Base-by-base conservation (phyloP, 106 monocot genomes). In the Platanthera zijinensis region DNA sequence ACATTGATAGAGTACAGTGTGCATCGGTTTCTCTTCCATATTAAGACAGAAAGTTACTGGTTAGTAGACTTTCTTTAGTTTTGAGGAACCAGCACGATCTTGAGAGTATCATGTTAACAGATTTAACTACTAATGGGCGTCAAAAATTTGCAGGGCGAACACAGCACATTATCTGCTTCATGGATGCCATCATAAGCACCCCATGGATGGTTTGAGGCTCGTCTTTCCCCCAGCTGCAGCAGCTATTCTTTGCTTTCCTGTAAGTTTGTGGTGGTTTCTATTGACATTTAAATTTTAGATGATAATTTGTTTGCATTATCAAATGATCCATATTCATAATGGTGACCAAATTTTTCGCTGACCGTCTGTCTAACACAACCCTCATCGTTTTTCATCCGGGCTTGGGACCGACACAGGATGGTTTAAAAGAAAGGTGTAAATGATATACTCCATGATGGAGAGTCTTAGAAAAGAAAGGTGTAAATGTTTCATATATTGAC, bases 111-210 rank as follows among this genome's bases (percentile, higher is more conserved):
- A 39, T 1, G 39, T 39, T 73, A 73, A 73, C 17, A 32, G 25
- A 17, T 1, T 15, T 78, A 47, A 39, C 39, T 39, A 39, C 39
- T 39, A 39, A 39, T 52, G 3, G 28, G 13, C 48, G 56, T 68
- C 66, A 30, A 46, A 13, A 22, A 50, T n/a, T 48, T 74, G 64
- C 82, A 95, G 94, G 94, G 87, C 52, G 68, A 95, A 95, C 78
- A 95, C 94, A 12, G 57, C 74, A 56, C 94, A 95, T 82, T 95
- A 95, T 81, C 87, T 95, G 64, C 80, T 95, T 25, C 94, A 95
- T 76, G 94, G 94, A 54, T 91, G 89, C 78, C 94, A 95, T 83
- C 94, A 95, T 74, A 95, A 95, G 68, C 91, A 95, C 76, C 94
- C 94, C 1, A 91, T 89, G 89, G 91, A 95, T 83, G 89, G 94